Evolutionary conservation across 257 asterid genomes (phyloP).

Genomic region (Solanum appendiculatum): DNA sequence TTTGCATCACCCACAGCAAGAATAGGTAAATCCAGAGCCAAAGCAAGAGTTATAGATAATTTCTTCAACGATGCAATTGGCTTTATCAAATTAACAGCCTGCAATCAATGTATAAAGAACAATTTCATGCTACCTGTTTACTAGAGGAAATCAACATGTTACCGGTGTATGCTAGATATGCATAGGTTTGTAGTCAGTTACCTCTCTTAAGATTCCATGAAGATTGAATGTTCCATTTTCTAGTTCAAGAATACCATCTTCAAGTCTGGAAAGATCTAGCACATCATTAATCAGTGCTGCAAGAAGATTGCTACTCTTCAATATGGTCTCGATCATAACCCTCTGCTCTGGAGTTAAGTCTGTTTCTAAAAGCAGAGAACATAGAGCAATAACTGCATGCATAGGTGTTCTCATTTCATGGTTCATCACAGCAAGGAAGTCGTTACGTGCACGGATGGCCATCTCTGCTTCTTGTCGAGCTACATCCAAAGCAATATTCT

Average conservation of each 20-base stretch:
- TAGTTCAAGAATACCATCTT: constrained; percentile 60
- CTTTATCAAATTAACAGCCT: constrained; percentile 58
- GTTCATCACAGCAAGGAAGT: constrained; percentile 66
- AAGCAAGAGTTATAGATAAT: constrained; percentile 33
- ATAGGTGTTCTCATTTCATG: constrained; percentile 80
- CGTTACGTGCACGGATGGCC: constrained; percentile 56
- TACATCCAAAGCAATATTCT: constrained; percentile 49
- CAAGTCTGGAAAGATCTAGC: constrained; percentile 62
- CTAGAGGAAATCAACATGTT: not conserved
- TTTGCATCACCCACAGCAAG: constrained; percentile 56
- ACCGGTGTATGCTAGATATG: not conserved
- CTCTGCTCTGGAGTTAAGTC: constrained; percentile 63
- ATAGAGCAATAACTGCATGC: constrained; percentile 57
- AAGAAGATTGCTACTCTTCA: constrained; percentile 61
- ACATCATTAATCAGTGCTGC: constrained; percentile 63
- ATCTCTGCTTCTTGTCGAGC: constrained; percentile 58
- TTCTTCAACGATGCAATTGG: constrained; percentile 66
- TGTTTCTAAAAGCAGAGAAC: constrained; percentile 64
- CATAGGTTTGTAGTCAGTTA: constrained; percentile 1
- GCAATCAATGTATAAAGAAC: not conserved
- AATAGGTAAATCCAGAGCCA: constrained; percentile 46
- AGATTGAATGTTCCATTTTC: constrained; percentile 42
- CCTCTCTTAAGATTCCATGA: constrained; percentile 51
- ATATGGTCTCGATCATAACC: constrained; percentile 58
- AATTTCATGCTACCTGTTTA: not conserved